These are phyloP conservation scores for Conringia planisiliqua DNA, from an alignment of 345 rosid species.

Conservation along the genomic window DNA sequence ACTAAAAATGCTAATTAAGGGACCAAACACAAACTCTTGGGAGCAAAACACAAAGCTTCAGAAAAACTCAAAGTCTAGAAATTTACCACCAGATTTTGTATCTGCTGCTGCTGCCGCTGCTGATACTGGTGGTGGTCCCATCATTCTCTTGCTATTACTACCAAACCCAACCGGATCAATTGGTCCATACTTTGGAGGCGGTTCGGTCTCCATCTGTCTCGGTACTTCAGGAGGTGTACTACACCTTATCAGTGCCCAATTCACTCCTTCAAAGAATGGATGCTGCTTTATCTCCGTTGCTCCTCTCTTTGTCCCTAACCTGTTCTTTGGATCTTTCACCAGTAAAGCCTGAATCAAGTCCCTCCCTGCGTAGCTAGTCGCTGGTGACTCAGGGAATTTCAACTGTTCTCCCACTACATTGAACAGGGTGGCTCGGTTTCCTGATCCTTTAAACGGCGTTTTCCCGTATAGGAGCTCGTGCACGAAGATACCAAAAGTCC, in stretches of 20 bases:
- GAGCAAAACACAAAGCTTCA: constrained; percentile 28
- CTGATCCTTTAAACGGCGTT: constrained; percentile 94
- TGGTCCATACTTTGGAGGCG: constrained; percentile 56
- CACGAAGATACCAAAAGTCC: constrained; percentile 96
- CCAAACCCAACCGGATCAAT: constrained; percentile 67
- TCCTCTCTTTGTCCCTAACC: constrained; percentile 92
- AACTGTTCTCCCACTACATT: constrained; percentile 95
- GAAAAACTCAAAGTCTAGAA: constrained; percentile 95
- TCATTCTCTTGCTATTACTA: constrained; percentile 66
- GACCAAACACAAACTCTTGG: constrained; percentile 26
- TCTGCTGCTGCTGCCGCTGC: constrained; percentile 33
- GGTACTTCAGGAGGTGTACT: constrained; percentile 98
- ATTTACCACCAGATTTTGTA: constrained; percentile 78
- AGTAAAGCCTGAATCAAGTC: constrained; percentile 80
- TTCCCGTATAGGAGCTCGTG: constrained; percentile 86
- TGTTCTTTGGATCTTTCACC: constrained; percentile 88
- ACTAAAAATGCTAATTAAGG: constrained; percentile 17
- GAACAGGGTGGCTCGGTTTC: constrained; percentile 87
- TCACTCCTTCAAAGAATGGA: constrained; percentile 93
- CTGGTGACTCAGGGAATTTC: constrained; percentile 83
- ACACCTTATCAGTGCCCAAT: constrained; percentile 96
- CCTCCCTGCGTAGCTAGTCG: constrained; percentile 81
- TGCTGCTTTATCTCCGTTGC: constrained; percentile 99
- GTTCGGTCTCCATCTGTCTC: constrained; percentile 65
- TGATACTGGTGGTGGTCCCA: constrained; percentile 32